Evolutionary conservation across 2,329 filamentous ascomycete species (phyloP).

Genomic region (Onygenales sp.): DNA sequence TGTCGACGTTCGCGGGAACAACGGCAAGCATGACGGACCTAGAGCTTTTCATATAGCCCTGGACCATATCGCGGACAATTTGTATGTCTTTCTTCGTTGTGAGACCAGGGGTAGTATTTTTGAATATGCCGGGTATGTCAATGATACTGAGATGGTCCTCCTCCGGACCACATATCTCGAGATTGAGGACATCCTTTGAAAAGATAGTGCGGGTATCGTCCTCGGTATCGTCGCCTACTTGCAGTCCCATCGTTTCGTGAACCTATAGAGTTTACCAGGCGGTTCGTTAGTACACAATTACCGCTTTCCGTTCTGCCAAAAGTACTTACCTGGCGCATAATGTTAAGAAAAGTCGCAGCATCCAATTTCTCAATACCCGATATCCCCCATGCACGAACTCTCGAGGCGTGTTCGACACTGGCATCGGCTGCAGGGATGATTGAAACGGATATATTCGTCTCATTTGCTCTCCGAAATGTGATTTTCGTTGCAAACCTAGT

Average conservation of each 20-base stretch:
- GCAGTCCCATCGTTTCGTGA: conserved; percentile 17
- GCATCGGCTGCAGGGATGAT: conserved; percentile 28
- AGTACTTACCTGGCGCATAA: conserved; percentile 14
- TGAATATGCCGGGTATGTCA: conserved; percentile 40
- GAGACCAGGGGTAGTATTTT: conserved; percentile 22
- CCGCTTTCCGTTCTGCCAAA: not conserved
- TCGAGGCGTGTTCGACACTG: conserved; percentile 9
- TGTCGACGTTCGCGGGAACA: conserved; percentile 34
- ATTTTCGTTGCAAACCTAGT: conserved; percentile 39
- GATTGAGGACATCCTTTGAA: conserved; percentile 30
- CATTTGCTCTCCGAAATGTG: conserved; percentile 24
- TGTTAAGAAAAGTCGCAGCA: conserved; percentile 12
- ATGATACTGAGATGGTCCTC: conserved; percentile 34
- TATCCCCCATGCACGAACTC: conserved; percentile 17
- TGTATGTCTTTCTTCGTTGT: conserved; percentile 29
- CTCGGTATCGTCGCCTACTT: conserved; percentile 13
- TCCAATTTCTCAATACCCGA: conserved; percentile 13
- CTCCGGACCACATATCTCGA: conserved; percentile 35
- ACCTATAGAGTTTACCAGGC: conserved; percentile 10
- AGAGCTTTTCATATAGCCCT: conserved; percentile 28
- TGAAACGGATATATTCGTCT: conserved; percentile 19
- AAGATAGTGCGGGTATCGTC: conserved; percentile 20
- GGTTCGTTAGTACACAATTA: not conserved
- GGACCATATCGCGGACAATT: conserved; percentile 30
- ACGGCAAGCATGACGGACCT: conserved; percentile 35